A percentile compares a stretch with the other conserved stretches of the same genome.
phyloP scores from a whole-genome alignment of 2,329 filamentous ascomycete species.

The Monosporascus cannonballus region DNA sequence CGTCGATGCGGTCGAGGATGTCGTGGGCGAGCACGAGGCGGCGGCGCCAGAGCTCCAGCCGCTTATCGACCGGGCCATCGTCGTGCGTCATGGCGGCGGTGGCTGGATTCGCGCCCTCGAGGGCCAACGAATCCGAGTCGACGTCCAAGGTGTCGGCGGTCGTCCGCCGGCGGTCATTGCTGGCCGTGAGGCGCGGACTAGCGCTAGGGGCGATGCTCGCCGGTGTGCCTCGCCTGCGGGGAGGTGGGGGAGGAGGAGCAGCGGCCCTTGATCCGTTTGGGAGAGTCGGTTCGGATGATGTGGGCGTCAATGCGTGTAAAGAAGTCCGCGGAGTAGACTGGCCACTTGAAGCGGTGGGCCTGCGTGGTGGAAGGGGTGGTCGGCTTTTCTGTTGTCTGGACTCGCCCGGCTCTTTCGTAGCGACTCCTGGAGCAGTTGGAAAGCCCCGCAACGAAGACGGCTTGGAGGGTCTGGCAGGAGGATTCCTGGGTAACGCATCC shows the following conservation, averaged over 20 bases:
- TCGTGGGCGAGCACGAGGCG: slow-evolving; percentile 60
- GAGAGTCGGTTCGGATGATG: slow-evolving; percentile 10
- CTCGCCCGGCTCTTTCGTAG: slow-evolving; percentile 5
- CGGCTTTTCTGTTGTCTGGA: slow-evolving; percentile 10
- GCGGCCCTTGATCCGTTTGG: slow-evolving; percentile 9
- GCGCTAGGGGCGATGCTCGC: slow-evolving; percentile 23
- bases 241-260: slow-evolving; percentile 39
- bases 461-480: slow-evolving; percentile 52
- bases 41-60: slow-evolving; percentile 66
- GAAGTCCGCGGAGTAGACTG: slow-evolving; percentile 13
- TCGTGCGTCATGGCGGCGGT: slow-evolving; percentile 12
- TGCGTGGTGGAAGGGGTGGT: slow-evolving; percentile 32
- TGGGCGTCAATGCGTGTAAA: slow-evolving; percentile 33
- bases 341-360: slow-evolving; percentile 18
- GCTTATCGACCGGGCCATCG: slow-evolving; percentile 47
- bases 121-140: slow-evolving; percentile 35
- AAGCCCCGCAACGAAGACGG: slow-evolving; percentile 47
- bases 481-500: slow-evolving; percentile 25
- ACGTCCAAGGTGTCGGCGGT: slow-evolving; percentile 30
- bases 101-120: slow-evolving; percentile 12
- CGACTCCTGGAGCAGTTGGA: slow-evolving; percentile 14
- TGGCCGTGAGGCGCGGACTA: slow-evolving; percentile 24
- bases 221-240: slow-evolving; percentile 38
- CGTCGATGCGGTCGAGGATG: slow-evolving; percentile 55
- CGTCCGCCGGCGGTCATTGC: slow-evolving; percentile 19